phyloP scores from a whole-genome alignment of 2,329 filamentous ascomycete species.

The Fusarium austroafricanum region DNA sequence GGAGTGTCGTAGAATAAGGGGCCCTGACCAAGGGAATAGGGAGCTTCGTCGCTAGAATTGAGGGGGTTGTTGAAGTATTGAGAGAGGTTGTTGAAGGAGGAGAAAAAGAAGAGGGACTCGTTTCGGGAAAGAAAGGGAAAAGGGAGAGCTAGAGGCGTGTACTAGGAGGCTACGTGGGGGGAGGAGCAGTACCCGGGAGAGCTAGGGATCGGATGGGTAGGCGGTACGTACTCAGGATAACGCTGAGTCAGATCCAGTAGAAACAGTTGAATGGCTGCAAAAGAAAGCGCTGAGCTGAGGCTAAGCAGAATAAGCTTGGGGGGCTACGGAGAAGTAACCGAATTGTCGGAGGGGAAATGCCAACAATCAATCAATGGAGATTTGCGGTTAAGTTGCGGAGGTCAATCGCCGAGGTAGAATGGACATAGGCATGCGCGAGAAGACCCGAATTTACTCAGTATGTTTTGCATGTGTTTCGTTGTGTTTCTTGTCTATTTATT shows the following conservation, averaged over 20 bases:
- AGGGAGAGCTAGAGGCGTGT: conserved; percentile 42
- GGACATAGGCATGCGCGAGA: conserved; percentile 29
- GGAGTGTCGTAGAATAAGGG: conserved; percentile 64
- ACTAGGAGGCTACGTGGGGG: conserved; percentile 32
- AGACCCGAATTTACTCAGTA: conserved; percentile 27
- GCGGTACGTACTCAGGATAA: conserved; percentile 22
- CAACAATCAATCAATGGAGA: conserved; percentile 1
- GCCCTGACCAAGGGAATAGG: conserved; percentile 99
- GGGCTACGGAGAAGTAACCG: conserved; percentile 21
- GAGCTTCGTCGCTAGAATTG: conserved; percentile 79
- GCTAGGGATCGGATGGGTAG: conserved; percentile 11
- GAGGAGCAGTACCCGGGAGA: conserved; percentile 22
- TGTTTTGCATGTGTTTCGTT: conserved; percentile 34
- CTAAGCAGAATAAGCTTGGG: conserved; percentile 28
- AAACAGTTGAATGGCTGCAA: conserved; percentile 23
- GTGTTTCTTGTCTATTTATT: conserved; percentile 8
- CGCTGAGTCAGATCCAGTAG: conserved; percentile 38
- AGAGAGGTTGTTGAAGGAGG: conserved; percentile 35
- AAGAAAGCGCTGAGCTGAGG: conserved; percentile 26
- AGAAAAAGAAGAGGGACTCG: conserved; percentile 17
- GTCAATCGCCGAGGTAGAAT: conserved; percentile 36
- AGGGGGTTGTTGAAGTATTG: conserved; percentile 17
- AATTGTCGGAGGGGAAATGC: conserved; percentile 29
- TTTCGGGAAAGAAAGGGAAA: conserved; percentile 17
- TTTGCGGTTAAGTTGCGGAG: conserved; percentile 16